Evolutionary conservation across 352 stramenopile genomes (phyloP), one percentile per base, ranked within the genome.

Genomic region (Pythium volutum): DNA sequence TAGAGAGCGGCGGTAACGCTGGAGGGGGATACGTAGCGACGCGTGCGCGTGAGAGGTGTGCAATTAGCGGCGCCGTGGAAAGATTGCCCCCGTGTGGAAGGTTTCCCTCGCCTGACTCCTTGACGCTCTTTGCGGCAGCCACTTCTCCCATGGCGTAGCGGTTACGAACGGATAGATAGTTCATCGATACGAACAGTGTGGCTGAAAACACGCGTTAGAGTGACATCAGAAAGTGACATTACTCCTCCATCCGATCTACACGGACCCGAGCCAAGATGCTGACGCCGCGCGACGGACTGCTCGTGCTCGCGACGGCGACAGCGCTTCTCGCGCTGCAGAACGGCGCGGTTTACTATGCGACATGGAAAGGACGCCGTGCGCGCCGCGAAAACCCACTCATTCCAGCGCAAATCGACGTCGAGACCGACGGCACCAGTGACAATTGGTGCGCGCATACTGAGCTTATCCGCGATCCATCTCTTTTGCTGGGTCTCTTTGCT

Each of bases 241-340:
- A 12, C 33, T 38, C 33, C 33, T n/a, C n/a, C n/a, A n/a, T n/a
- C n/a, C n/a, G n/a, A n/a, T n/a, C n/a, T n/a, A n/a, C n/a, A n/a
- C n/a, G n/a, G n/a, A n/a, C n/a, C n/a, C n/a, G n/a, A n/a, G 33
- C 33, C 12, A 45, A 49, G 2, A 70, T 70, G 62, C 43, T 73
- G 23, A 57, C 56, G 22, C 27, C 52, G 9, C 64, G 64, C 38
- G 68, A 75, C 26, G 53, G 43, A 43, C 46, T 62, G 42, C 9
- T 72, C 14, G 62, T 63, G 25, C 36, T 50, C 10, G 59, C 36
- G 46, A 66, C 68, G 16, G 55, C 59, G 15, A 48, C 59, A 31
- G 67, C 63, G 18, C 34, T 71, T 33, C 31, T 67, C 22, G 50
- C 57, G 50, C 66, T 57, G 33, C 62, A 71, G 56, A 64, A 70